Evolutionary conservation across 192 early-diverging fungal species (phyloP).

Genomic region (Coemansia sp.): DNA sequence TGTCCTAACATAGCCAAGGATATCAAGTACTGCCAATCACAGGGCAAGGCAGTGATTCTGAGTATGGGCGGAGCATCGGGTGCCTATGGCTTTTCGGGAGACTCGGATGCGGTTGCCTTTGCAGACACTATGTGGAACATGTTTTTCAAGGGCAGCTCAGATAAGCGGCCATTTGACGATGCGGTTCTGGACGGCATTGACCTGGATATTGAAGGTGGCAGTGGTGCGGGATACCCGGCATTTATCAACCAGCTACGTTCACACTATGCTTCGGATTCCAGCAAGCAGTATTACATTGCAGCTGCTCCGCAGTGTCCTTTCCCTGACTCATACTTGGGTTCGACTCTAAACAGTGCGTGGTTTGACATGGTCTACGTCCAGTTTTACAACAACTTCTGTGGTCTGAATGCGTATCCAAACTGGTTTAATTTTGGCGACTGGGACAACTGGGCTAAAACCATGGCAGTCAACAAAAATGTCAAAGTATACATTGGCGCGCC

Average conservation of each 20-base stretch:
- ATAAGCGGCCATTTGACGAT: slow-evolving; percentile 59
- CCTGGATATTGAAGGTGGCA: slow-evolving; percentile 58
- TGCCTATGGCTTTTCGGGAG: slow-evolving; percentile 52
- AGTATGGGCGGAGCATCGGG: slow-evolving; percentile 68
- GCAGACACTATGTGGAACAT: slow-evolving; percentile 61
- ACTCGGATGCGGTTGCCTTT: slow-evolving; percentile 46
- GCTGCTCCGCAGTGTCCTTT: slow-evolving; percentile 65
- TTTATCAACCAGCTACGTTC: slow-evolving; percentile 53
- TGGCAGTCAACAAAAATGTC: slow-evolving; percentile 59
- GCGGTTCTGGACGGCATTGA: slow-evolving; percentile 64
- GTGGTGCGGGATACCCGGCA: slow-evolving; percentile 44
- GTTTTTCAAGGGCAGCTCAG: slow-evolving; percentile 59
- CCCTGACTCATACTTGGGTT: slow-evolving; percentile 56
- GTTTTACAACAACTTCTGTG: slow-evolving; percentile 73
- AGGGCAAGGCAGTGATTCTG: slow-evolving; percentile 63
- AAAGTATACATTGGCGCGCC: slow-evolving; percentile 58
- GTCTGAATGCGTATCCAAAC: slow-evolving; percentile 45
- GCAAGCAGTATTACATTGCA: slow-evolving; percentile 57
- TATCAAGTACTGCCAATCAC: slow-evolving; percentile 64
- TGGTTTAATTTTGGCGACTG: slow-evolving; percentile 61
- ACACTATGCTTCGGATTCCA: slow-evolving; percentile 48
- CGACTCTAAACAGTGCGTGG: slow-evolving; percentile 57
- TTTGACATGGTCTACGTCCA: slow-evolving; percentile 67
- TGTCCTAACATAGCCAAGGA: slow-evolving; percentile 61
- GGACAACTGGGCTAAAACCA: slow-evolving; percentile 63